phyloP scores from a whole-genome alignment of 2,329 filamentous ascomycete species.

The Exophiala xenobiotica region DNA sequence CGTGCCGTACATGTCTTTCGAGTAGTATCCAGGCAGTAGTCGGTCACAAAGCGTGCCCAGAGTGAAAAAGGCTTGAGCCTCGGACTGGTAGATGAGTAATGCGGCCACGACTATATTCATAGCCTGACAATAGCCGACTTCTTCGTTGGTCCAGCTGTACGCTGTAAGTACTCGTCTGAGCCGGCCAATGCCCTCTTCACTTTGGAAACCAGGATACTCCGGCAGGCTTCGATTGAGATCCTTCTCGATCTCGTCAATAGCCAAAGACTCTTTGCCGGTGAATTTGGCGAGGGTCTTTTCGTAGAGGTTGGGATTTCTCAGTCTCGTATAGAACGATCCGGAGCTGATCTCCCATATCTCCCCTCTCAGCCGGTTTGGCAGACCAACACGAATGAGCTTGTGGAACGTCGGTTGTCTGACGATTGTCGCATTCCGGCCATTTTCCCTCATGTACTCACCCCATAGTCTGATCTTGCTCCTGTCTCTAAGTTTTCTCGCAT shows the following conservation, averaged over 20 bases:
- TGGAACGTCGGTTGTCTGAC: constrained; percentile 96
- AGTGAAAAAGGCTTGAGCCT: constrained; percentile 91
- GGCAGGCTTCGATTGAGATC: constrained; percentile 94
- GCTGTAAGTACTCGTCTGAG: constrained; percentile 88
- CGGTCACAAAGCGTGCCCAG: constrained; percentile 90
- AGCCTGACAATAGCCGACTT: constrained; percentile 97
- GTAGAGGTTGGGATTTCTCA: constrained; percentile 83
- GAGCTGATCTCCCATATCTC: constrained; percentile 96
- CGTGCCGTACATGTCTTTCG: constrained; percentile 98
- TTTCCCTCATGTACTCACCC: constrained; percentile 94
- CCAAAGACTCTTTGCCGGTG: constrained; percentile 81
- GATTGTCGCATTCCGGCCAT: constrained; percentile 86
- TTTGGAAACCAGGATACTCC: constrained; percentile 96
- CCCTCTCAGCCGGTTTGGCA: constrained; percentile 87
- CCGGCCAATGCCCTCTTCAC: constrained; percentile 87
- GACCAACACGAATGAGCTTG: constrained; percentile 90
- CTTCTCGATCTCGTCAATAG: constrained; percentile 98
- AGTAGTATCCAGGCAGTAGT: constrained; percentile 93
- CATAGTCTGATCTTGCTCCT: constrained; percentile 96
- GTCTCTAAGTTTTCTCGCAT: constrained; percentile 89
- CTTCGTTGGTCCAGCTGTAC: constrained; percentile 94
- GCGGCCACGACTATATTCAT: constrained; percentile 99
- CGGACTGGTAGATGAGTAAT: constrained; percentile 97
- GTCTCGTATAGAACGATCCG: constrained; percentile 81
- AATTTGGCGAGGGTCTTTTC: constrained; percentile 80